Evolutionary conservation across 306 rosid species (phyloP), one percentile per base, ranked within the genome.

Genomic region (Medicago lupulina): DNA sequence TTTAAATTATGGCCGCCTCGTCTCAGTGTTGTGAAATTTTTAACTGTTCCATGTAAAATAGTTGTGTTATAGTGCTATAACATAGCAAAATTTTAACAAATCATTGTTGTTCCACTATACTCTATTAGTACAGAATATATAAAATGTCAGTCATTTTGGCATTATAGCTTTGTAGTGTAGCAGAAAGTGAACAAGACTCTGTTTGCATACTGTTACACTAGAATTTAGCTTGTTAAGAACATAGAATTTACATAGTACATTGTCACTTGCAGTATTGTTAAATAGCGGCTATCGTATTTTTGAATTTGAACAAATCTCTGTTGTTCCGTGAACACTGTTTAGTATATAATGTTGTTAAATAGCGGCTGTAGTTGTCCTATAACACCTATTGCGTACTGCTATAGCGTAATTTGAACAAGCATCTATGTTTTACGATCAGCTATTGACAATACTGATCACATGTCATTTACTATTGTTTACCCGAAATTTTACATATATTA

Each of bases 171-270:
- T 53, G 59, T 17, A 7, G 59, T 1, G 11, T 51, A 51, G 55
- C 5, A 4, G 10, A 7, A 53, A 17, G 59, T 54, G 28, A 18
- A 9, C 31, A 54, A 17, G 25, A 13, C 1, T 7, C 8, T 55
- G 1, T 17, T 9, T 9, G 21, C 12, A 65, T 76, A 76, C 38
- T 15, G 15, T 44, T 71, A 76, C 74, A 14, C 65, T 44, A n/a
- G 57, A 81, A 51, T 19, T 43, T 62, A 23, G 10, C 2, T 21
- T 65, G 49, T 79, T 25, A 25, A 25, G 28, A 25, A 25, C 28
- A 25, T 25, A 25, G 28, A 25, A 25, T 79, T 36, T 41, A 9
- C 47, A 40, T 25, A 4, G 19, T 63, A 18, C 23, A 23, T n/a
- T 38, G 53, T 39, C 9, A 10, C 28, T 14, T 43, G 18, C 34